phyloP scores from a whole-genome alignment of 2,329 filamentous ascomycete species.

The Fusarium abutilonis region DNA sequence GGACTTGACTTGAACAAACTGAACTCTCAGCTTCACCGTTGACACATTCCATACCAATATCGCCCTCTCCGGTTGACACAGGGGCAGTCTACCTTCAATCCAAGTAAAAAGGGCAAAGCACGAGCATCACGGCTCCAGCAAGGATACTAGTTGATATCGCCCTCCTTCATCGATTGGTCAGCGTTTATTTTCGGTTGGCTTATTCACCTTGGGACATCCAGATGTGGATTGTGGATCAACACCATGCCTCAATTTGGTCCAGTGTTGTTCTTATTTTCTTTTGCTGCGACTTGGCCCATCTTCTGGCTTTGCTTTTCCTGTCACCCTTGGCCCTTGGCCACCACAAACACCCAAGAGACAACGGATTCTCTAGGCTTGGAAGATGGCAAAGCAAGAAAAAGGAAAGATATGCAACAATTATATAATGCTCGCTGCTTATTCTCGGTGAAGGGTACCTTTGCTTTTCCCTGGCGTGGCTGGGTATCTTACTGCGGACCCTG shows the following conservation, averaged over 20 bases:
- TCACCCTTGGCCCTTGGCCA: constrained; percentile 11
- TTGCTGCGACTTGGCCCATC: constrained; percentile 18
- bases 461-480: constrained; percentile 1
- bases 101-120: constrained; percentile 27
- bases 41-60: constrained; percentile 42
- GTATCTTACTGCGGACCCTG: constrained; percentile 19
- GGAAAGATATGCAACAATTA: constrained; percentile 20
- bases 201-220: constrained; percentile 33
- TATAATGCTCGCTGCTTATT: constrained; percentile 2
- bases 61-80: constrained; percentile 41
- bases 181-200: constrained; percentile 28
- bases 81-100: constrained; percentile 30
- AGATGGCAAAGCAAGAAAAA: constrained; percentile 2
- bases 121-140: constrained; percentile 26
- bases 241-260: constrained; percentile 34
- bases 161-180: constrained; percentile 40
- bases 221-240: constrained; percentile 33
- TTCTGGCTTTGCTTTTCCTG: constrained; percentile 33
- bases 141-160: constrained; percentile 31
- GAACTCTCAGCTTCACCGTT: constrained; percentile 22
- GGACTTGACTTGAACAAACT: constrained; percentile 11
- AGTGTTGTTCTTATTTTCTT: constrained; percentile 36
- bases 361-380: neutral
- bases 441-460: constrained; percentile 2
- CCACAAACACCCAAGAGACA: constrained; percentile 11